These are phyloP conservation scores for Fusarium dlaminii DNA, from an alignment of 2,329 filamentous ascomycete species.

Conservation along the genomic window DNA sequence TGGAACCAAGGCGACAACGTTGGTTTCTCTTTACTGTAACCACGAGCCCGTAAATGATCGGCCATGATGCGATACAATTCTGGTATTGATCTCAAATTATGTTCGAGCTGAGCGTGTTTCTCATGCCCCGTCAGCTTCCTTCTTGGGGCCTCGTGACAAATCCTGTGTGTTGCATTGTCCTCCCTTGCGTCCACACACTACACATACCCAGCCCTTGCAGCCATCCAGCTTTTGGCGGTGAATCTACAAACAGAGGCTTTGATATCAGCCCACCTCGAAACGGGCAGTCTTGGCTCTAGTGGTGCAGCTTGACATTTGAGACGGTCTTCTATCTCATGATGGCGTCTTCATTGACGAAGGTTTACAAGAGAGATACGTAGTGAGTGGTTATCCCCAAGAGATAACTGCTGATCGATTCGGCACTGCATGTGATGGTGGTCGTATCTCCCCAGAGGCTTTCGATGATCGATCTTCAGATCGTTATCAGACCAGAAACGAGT, in stretches of 20 bases:
- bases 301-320: slow-evolving; percentile 18
- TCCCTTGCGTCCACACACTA: slow-evolving; percentile 36
- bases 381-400: neutral
- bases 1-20: slow-evolving; percentile 37
- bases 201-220: slow-evolving; percentile 18
- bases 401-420: slow-evolving; percentile 1
- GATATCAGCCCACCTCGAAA: slow-evolving; percentile 32
- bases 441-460: slow-evolving; percentile 15
- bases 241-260: slow-evolving; percentile 30
- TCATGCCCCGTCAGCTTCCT: neutral
- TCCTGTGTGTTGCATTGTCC: slow-evolving; percentile 27
- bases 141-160: slow-evolving; percentile 21
- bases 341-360: neutral
- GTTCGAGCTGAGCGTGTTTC: neutral
- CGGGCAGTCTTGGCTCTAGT: slow-evolving; percentile 7
- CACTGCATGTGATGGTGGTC: slow-evolving; percentile 27
- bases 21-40: slow-evolving; percentile 13
- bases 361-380: neutral
- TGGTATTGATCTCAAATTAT: neutral
- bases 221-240: slow-evolving; percentile 36
- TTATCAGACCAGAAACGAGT: slow-evolving; percentile 36
- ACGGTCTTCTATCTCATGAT: slow-evolving; percentile 18
- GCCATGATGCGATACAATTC: slow-evolving; percentile 1
- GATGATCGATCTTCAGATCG: slow-evolving; percentile 24
- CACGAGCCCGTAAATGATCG: neutral